Evolutionary conservation across 345 rosid genomes (phyloP), one percentile per base, ranked within the genome.

Genomic region (Sonneratia caseolaris): DNA sequence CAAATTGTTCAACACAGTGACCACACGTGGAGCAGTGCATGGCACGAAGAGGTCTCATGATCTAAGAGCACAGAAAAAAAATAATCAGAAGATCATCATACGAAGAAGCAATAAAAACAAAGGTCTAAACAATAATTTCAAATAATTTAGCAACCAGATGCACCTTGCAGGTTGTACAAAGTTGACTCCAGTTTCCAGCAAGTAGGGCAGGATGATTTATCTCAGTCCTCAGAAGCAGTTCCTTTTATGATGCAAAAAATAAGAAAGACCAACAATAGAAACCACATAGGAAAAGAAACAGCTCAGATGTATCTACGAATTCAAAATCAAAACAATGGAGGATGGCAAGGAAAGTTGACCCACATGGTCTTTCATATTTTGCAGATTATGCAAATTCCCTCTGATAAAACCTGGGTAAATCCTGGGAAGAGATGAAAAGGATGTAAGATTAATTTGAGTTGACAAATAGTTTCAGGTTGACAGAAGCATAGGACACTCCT

Each of bases 101-200:
- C 69, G 73, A 75, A 72, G 64, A 18, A 75, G 47, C 72, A 22
- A 75, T 27, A 47, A 56, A 59, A 74, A 64, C 43, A 37, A 1
- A 53, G 4, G 7, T 53, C 22, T 5, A 14, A 62, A 62, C 2
- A 4, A 13, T 14, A 11, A 27, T 53, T 53, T 21, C 3, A 53
- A 1, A 27, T n/a, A 11, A 62, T 22, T n/a, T 3, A 4, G 32
- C 16, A 27, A 62, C 1, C 37, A 11, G 38, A 53, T 68, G 66
- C 81, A 95, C 97, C 92, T 95, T 95, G 98, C 99, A 92, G 68
- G 98, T 90, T 37, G 96, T 84, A 83, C 99, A 95, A 66, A 92
- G 96, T 84, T 92, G 99, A 72, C 92, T 83, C 98, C 99, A 95
- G 79, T 90, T 92, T 72, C 98, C 96, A 84, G 94, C 89, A 53